These are phyloP conservation scores for Mycosarcoma maydis DNA, from an alignment of 1,284 basidiomycete genomes.

Conservation along the genomic window DNA sequence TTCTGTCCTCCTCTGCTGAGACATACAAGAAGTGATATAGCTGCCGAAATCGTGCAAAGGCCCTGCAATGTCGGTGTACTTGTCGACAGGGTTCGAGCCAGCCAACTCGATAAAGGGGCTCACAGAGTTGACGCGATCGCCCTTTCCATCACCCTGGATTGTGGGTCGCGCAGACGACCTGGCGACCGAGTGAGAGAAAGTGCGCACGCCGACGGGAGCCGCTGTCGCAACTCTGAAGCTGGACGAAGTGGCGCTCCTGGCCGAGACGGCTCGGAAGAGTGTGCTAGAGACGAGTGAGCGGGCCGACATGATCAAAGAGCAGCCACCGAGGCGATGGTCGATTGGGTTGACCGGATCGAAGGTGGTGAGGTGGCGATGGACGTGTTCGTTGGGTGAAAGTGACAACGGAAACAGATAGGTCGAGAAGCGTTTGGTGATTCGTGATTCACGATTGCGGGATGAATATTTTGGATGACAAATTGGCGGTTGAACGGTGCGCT, in stretches of 20 bases:
- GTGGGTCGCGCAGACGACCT: constrained; percentile 21
- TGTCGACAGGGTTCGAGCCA: constrained; percentile 59
- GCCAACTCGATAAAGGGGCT: constrained; percentile 60
- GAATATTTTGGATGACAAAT: constrained; percentile 37
- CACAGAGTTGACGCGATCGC: constrained; percentile 58
- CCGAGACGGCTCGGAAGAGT: constrained; percentile 33
- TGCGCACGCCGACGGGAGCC: constrained; percentile 20
- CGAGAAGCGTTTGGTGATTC: constrained; percentile 10
- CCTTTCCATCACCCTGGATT: constrained; percentile 49
- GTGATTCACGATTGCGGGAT: too few relatives aligned
- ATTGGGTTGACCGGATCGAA: background rate
- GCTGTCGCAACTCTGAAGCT: constrained; percentile 16
- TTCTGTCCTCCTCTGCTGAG: background rate
- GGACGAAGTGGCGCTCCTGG: constrained; percentile 26
- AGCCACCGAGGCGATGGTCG: background rate
- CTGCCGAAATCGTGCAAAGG: constrained; percentile 64
- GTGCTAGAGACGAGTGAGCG: constrained; percentile 28
- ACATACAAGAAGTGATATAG: constrained; percentile 64
- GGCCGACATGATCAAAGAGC: constrained; percentile 30
- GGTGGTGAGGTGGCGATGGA: background rate
- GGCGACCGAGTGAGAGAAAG: constrained; percentile 26
- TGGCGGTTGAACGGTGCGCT: constrained; percentile 12
- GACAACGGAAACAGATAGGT: background rate
- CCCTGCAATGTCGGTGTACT: constrained; percentile 47
- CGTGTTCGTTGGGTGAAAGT: background rate